Evolutionary conservation across 345 rosid genomes (phyloP), one percentile per base, ranked within the genome.

Genomic region (Moringa oleifera): DNA sequence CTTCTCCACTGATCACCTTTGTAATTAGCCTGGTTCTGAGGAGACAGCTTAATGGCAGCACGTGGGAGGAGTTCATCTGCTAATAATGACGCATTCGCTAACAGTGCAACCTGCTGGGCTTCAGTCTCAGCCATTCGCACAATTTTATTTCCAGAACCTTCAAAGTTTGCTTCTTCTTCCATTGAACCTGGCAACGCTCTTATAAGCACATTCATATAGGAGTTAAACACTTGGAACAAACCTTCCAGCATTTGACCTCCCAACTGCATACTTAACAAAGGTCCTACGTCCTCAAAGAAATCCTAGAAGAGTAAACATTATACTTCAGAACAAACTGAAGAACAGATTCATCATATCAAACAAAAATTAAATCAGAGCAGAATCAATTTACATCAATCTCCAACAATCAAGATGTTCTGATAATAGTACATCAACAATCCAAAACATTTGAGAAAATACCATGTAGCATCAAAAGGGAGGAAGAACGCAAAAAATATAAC

Each of bases 31-130:
- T 85, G 95, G 71, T 71, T 78, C 21, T 71, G 52, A 65, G 92
- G 85, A 66, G 96, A 81, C 31, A 95, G 91, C 71, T 89, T 95
- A 94, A 85, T 84, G 64, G 98, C 97, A 37, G 99, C 98, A 70
- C 99, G 96, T 21, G 99, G 99, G 53, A 95, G 94, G 41, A 95
- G 78, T 69, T 95, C 99, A 72, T 91, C 98, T 6, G 98, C 96
- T 73, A 95, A 79, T 68, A 91, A 76, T 67, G 98, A 95, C 55
- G 99, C 96, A 82, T 95, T 95, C 59, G 97, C 99, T 18, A 89
- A 82, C 83, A 95, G 82, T 61, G 97, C 98, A 74, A 95, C 87
- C 81, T 95, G 98, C 73, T 95, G 90, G 47, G 84, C 85, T 75
- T 95, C 99, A 28, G 87, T 83, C 76, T 95, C 99, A 61, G 99